Evolutionary conservation across 148 eudicot species (phyloP).

Genomic region (Rhododendron henanense): DNA sequence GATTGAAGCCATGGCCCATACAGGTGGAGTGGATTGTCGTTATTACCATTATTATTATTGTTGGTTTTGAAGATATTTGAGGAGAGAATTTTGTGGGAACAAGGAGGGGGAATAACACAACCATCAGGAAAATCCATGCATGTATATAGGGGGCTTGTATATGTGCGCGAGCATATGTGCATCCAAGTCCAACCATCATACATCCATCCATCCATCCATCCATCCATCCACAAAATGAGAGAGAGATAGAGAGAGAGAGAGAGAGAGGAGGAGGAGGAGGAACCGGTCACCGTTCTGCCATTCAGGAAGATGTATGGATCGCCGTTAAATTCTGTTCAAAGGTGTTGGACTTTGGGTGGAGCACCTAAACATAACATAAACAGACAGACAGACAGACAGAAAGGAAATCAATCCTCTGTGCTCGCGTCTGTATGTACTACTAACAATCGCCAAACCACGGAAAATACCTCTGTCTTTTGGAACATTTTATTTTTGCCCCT

Average conservation of each 20-base stretch:
- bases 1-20: background rate
- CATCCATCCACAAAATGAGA: background rate
- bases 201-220: background rate
- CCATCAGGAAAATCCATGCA: slow-evolving; percentile 7
- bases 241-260: background rate
- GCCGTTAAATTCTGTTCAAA: slow-evolving; percentile 18
- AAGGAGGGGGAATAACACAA: background rate
- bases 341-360: background rate
- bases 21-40: background rate
- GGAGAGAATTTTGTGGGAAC: slow-evolving; percentile 15
- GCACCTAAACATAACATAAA: background rate
- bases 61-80: slow-evolving; percentile 9
- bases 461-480: background rate
- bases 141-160: background rate
- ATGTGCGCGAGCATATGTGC: background rate
- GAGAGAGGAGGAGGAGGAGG: background rate
- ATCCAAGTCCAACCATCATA: background rate
- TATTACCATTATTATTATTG: background rate
- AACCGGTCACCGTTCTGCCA: slow-evolving; percentile 13
- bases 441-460: background rate
- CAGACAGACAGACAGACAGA: background rate
- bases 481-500: background rate
- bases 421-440: background rate
- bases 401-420: background rate
- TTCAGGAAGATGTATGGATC: slow-evolving; percentile 15